Conservation (phyloP, 805 yeast genomes). For the Blastobotrys parvus region DNA sequence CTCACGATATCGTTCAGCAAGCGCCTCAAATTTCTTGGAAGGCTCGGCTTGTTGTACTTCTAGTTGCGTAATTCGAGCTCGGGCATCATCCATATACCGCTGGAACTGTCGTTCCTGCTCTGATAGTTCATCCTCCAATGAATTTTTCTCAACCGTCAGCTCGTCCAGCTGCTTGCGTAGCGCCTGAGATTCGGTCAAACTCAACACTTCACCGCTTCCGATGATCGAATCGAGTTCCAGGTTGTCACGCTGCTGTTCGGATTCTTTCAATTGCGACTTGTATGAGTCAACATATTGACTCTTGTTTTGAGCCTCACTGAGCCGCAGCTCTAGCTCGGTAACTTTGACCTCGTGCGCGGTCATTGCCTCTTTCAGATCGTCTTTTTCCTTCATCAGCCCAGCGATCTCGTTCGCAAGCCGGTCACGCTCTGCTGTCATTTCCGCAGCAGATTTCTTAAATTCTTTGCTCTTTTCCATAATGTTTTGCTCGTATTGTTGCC, state of each 20-base stretch:
- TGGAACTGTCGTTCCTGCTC: conserved; percentile 7
- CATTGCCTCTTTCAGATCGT: conserved; percentile 26
- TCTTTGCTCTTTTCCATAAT: conserved; percentile 28
- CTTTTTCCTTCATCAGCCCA: conserved; percentile 24
- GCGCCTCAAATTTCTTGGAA: conserved; percentile 8
- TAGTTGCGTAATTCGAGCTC: conserved; percentile 11
- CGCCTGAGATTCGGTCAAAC: conserved; percentile 1
- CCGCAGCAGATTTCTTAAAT: conserved; percentile 20
- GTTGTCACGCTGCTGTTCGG: neutral
- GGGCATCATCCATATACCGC: conserved; percentile 11
- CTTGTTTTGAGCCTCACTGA: conserved; percentile 5
- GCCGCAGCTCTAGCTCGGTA: conserved; percentile 18
- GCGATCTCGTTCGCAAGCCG: conserved; percentile 20
- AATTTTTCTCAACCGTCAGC: conserved; percentile 5
- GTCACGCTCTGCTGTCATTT: conserved; percentile 18
- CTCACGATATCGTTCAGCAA: conserved; percentile 13
- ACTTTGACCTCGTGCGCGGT: conserved; percentile 24
- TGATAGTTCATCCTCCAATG: conserved; percentile 11
- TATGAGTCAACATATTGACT: conserved; percentile 4
- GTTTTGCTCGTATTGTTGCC: conserved; percentile 30
- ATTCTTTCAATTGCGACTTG: neutral
- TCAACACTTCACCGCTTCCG: neutral
- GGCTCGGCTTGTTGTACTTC: conserved; percentile 8
- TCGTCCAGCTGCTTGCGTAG: conserved; percentile 6
- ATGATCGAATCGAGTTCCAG: neutral